These are phyloP conservation scores for Aspergillus asperescens DNA, from an alignment of 495 filamentous ascomycete genomes.

Conservation along the genomic window DNA sequence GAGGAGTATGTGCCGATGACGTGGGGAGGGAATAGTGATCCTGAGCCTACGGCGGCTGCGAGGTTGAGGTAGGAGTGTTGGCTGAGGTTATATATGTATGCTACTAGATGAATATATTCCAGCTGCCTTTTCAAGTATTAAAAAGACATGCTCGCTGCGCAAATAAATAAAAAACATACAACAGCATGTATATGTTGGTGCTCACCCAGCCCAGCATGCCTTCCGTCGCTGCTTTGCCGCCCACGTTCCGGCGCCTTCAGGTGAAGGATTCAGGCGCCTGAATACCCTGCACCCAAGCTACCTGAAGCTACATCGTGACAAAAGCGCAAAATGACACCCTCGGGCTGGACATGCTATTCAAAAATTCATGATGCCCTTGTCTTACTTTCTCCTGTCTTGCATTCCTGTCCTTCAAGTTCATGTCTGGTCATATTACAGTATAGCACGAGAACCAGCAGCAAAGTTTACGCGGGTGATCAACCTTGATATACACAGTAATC, in stretches of 20 bases:
- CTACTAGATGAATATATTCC: no score
- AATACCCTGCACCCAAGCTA: constrained; percentile 8
- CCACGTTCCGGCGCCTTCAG: constrained; percentile 1
- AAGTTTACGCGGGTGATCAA: background rate
- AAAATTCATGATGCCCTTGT: background rate
- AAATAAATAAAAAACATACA: constrained; percentile 7
- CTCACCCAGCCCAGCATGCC: constrained; percentile 1
- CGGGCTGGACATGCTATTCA: background rate
- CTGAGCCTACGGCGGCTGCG: background rate
- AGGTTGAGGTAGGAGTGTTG: no score
- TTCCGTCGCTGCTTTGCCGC: background rate
- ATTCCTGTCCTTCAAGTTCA: no score
- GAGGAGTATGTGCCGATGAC: background rate
- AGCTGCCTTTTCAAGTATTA: no score
- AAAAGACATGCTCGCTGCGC: no score
- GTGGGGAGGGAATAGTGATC: background rate
- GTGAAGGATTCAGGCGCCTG: background rate
- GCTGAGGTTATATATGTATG: no score
- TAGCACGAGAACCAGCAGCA: no score
- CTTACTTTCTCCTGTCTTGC: background rate
- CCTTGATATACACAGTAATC: background rate
- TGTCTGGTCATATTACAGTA: no score
- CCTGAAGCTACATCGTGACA: background rate
- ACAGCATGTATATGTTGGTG: constrained; percentile 3
- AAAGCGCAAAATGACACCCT: no score